Evolutionary conservation across 192 early-diverging fungal species (phyloP).

Genomic region (Funneliformis mosseae): DNA sequence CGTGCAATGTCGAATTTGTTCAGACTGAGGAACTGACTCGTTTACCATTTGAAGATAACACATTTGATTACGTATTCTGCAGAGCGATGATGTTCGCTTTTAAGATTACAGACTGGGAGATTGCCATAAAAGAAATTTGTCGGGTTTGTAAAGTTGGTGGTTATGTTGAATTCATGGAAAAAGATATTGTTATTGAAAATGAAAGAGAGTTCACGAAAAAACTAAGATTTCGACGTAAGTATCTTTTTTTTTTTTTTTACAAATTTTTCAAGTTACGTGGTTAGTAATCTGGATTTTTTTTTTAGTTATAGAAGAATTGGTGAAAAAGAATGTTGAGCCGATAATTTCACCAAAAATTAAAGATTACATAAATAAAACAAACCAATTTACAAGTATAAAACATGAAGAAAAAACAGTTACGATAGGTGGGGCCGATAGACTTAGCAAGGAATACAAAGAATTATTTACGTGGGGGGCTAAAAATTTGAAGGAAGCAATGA

Average conservation of each 20-base stretch:
- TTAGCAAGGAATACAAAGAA: neutral
- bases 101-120: conserved; percentile 23
- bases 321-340: neutral
- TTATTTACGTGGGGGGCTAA: neutral
- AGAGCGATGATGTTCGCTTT: conserved; percentile 34
- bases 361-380: neutral
- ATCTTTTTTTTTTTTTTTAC: neutral
- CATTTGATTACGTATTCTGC: conserved; percentile 41
- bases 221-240: neutral
- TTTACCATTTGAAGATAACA: conserved; percentile 35
- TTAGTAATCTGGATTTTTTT: neutral
- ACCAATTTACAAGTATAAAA: neutral
- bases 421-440: neutral
- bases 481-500: neutral
- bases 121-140: neutral
- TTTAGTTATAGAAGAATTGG: neutral
- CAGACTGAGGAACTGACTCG: conserved; percentile 34
- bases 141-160: conserved; percentile 5
- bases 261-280: neutral
- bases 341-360: neutral
- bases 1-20: conserved; percentile 38
- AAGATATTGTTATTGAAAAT: neutral
- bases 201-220: neutral
- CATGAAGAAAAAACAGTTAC: neutral
- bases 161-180: conserved; percentile 13